Conservation (phyloP, 441 rosid species). For the Euphorbia corollata region DNA sequence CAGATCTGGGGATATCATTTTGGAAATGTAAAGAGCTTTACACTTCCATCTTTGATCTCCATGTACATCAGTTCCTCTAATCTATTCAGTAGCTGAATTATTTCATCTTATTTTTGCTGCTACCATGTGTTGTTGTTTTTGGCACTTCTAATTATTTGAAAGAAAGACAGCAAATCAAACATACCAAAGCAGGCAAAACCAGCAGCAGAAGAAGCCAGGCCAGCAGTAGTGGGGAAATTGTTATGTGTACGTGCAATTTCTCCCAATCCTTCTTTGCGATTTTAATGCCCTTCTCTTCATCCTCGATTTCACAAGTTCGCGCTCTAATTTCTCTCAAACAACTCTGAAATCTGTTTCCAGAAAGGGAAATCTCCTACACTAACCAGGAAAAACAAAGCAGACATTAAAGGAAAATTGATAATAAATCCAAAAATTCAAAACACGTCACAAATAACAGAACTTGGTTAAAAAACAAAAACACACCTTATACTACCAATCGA, state of each 20-base stretch:
- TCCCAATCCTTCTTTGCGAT: constrained; percentile 82
- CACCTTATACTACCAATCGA: no score
- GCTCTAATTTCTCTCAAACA: constrained; percentile 80
- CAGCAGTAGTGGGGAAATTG: constrained; percentile 95
- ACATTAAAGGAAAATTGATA: neutral
- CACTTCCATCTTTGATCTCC: neutral
- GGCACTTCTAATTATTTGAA: no score
- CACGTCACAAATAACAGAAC: neutral
- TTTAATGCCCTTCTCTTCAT: constrained; percentile 68
- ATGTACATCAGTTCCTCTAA: neutral
- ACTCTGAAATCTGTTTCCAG: constrained; percentile 78
- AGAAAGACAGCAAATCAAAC: neutral
- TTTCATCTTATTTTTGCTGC: neutral
- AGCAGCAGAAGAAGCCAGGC: constrained; percentile 96
- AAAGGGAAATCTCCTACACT: constrained; percentile 81
- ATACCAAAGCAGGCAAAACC: constrained; percentile 96
- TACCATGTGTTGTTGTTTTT: neutral
- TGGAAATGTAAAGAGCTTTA: neutral
- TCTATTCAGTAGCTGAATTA: neutral
- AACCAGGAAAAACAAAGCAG: constrained; percentile 30
- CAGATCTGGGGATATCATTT: no score
- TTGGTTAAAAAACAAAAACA: no score
- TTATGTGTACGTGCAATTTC: constrained; percentile 67
- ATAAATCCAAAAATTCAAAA: neutral
- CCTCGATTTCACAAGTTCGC: constrained; percentile 68